Evolutionary conservation across 2,329 filamentous ascomycete genomes (phyloP), one percentile per base, ranked within the genome.

Genomic region (Verticillium albo-atrum): DNA sequence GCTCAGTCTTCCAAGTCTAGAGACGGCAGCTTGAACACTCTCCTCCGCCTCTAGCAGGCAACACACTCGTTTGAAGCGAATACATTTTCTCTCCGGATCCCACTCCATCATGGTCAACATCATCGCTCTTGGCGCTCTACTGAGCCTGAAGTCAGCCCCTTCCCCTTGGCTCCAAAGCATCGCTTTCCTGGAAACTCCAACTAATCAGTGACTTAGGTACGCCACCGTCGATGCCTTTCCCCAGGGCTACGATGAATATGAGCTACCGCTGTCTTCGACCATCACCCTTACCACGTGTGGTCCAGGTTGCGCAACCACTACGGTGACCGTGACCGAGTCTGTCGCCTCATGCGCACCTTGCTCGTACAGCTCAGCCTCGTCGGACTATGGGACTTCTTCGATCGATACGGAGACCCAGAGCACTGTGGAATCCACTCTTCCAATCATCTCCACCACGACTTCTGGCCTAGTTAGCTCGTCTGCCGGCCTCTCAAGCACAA

Each of bases 241-340:
- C 1, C 60, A 66, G 27, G 34, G 17, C 25, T 35, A 28, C 27
- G 47, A 55, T 25, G 32, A 50, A 23, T 61, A 63, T 55, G 27
- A 25, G n/a, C 23, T 27, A 0, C 42, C 17, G 4, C n/a, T n/a
- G n/a, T n/a, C n/a, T n/a, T 53, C 50, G 28, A 50, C 55, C 25
- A 55, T 61, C 17, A 63, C 62, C 2, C 28, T 62, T 37, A 61
- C 61, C 6, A 42, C 57, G 2, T 62, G 61, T 53, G 59, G 52
- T 17, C 55, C 55, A 17, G 35, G 59, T 5, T 64, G 62, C 14
- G 58, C 61, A 12, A 61, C 58, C 20, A 62, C 62, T 4, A 71
- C 71, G 3, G 61, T 71, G 6, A 75, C 73, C 9, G 67, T 74
- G 57, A 67, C 65, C 6, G 54, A 63, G 50, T 73, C 72, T 2